Evolutionary conservation across 2,329 filamentous ascomycete genomes (phyloP).

Genomic region (Neofusicoccum laricinum): DNA sequence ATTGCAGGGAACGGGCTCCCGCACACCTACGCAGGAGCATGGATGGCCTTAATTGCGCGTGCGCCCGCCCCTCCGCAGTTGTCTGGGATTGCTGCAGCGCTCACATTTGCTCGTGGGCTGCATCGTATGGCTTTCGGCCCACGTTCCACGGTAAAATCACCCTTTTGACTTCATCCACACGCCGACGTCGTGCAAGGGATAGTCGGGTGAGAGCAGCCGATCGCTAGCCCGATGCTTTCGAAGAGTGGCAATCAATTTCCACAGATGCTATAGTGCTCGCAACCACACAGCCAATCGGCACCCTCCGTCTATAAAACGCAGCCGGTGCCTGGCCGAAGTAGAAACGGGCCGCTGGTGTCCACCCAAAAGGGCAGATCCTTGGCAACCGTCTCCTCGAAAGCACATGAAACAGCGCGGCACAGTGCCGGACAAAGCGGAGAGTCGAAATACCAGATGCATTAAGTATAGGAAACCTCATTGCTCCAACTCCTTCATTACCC

Average conservation of each 20-base stretch:
- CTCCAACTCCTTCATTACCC: neutral
- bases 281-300: neutral
- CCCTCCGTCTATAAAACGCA: neutral
- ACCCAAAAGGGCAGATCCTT: slow-evolving; percentile 2
- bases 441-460: neutral
- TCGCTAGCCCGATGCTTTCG: neutral
- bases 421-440: neutral
- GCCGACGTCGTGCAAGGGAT: slow-evolving; percentile 10
- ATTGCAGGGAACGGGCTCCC: neutral
- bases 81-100: neutral
- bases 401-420: slow-evolving; percentile 1
- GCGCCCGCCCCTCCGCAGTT: neutral
- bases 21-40: neutral
- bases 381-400: neutral
- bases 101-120: neutral
- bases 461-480: neutral
- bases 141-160: slow-evolving; percentile 5
- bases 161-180: neutral
- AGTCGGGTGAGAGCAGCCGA: neutral
- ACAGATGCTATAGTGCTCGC: neutral
- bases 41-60: neutral
- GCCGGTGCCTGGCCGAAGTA: neutral
- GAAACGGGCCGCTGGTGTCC: neutral
- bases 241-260: slow-evolving; percentile 9
- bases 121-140: neutral